Base-by-base conservation (phyloP, 768 basidiomycete genomes). In the Tylopilus felleus region DNA sequence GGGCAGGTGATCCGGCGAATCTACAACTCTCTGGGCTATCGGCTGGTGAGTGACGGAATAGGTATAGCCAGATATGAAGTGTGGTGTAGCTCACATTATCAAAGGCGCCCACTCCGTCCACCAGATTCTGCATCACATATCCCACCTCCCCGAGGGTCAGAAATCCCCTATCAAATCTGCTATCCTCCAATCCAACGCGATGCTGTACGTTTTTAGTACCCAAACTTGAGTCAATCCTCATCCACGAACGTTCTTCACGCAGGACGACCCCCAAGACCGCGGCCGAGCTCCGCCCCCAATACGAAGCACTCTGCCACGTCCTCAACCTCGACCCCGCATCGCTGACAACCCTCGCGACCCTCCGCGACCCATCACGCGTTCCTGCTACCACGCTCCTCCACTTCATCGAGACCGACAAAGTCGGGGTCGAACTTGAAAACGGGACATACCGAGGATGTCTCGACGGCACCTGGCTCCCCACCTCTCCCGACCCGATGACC, bases 401-500 rank as follows among this genome's bases (percentile, higher is more conserved):
- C 36, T 75, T 78, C 28, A 88, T 90, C 41, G 84, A 85, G 52
- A 78, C 74, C 4, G 81, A 82, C 52, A 62, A 65, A 6, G 63
- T 85, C 21, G 86, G 85, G 25, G 59, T 66, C 12, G 67, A n/a
- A n/a, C n/a, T n/a, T n/a, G n/a, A 75, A 28, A 69, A 79, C 56
- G 82, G 84, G 25, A 88, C 85, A 0, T 92, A 88, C 74, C 80
- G 89, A 22, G 88, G 83, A 0, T 80, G 80, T 53, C 70, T 84
- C 22, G 81, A 85, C 49, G 76, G 75, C 0, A 73, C 77, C 29
- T 90, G 87, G 81, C 73, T 89, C 39, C 65, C 79, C 3, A 65
- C 64, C 3, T 63, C 72, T 7, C 80, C 80, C 0, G 82, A 83
- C 52, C 76, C 82, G 2, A 86, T 90, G 82, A 71, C 74, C 36